Base-by-base conservation (phyloP, 2,329 filamentous ascomycete genomes). In the Microsporum ferrugineum region DNA sequence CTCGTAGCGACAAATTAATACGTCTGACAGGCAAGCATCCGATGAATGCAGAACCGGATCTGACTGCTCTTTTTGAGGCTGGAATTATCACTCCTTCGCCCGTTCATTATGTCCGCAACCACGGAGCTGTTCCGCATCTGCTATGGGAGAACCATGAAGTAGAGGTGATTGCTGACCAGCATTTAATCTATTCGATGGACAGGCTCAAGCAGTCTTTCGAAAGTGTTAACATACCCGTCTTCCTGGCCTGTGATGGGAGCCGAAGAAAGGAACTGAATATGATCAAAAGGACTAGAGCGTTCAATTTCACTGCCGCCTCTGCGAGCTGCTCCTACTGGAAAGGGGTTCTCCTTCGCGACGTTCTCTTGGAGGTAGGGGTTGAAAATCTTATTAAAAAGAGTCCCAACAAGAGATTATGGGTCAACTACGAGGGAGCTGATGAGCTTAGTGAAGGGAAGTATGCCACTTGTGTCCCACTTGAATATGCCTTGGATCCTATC, bases 1-100 rank as follows among this genome's bases (percentile, higher is more conserved):
- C 79, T 2, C 74, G 79, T 6, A 75, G 73, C 0, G 69, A 71
- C 0, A 66, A 78, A 31, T 71, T 82, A 3, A 77, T 81, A 39
- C 76, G 80, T 0, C 65, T 80, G 17, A 82, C 79, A 0, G 79
- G 80, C 2, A 80, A 80, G 51, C 79, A 82, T 66, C 79, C 80
- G 0, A 63, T 83, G 60, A 82, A 83, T 61, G 77, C 74, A 2
- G 80, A 82, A 66, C 68, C 78, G 0, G 63, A 73, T 0, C 70
- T 82, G 1, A 68, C 68, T 1, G 66, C 67, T 10, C 72, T 82
- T 0, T 78, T 75, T 59, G 71, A 78, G 0, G 76, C 74, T 3
- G 79, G 79, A 0, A 68, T 81, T 0, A 78, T 80, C 62, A 82
- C 80, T 0, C 79, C 79, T 0, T 80, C 79, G 58, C 71, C 76